Evolutionary conservation across 352 stramenopile genomes (phyloP).

Genomic region (Phytopythium oedochilum): DNA sequence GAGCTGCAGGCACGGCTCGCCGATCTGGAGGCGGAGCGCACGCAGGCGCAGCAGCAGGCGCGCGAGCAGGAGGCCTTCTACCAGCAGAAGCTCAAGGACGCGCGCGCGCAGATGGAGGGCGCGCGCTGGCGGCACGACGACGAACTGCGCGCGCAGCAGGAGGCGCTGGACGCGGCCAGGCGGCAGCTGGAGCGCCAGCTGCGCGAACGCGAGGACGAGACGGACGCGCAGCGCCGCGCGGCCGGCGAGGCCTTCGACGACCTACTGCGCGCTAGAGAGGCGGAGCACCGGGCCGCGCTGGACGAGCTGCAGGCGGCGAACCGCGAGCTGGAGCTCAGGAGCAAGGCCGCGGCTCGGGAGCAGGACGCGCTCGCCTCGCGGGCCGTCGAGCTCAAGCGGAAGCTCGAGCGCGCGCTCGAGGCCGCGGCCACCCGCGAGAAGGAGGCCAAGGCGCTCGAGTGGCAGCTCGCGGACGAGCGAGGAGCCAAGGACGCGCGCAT

Average conservation of each 20-base stretch:
- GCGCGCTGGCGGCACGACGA: slow-evolving; percentile 77
- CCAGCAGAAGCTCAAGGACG: slow-evolving; percentile 77
- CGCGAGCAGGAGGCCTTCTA: slow-evolving; percentile 46
- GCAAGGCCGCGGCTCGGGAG: slow-evolving; percentile 41
- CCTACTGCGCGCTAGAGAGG: slow-evolving; percentile 58
- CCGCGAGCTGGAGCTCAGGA: slow-evolving; percentile 59
- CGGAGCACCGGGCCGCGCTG: slow-evolving; percentile 41
- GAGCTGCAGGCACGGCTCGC: slow-evolving; percentile 56
- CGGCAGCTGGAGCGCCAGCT: slow-evolving; percentile 47
- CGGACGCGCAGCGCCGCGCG: slow-evolving; percentile 69
- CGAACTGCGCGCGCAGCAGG: slow-evolving; percentile 49
- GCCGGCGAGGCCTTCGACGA: slow-evolving; percentile 75
- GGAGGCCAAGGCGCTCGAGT: slow-evolving; percentile 57
- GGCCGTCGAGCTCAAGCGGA: slow-evolving; percentile 49
- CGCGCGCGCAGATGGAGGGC: slow-evolving; percentile 62
- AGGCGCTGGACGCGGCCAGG: slow-evolving; percentile 53
- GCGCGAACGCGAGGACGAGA: slow-evolving; percentile 74
- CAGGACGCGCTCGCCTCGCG: slow-evolving; percentile 33
- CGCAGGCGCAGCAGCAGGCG: slow-evolving; percentile 31
- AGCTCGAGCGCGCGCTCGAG: slow-evolving; percentile 64
- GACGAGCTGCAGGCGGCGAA: slow-evolving; percentile 39
- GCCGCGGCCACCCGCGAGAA: slow-evolving; percentile 61
- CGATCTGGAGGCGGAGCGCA: slow-evolving; percentile 46
- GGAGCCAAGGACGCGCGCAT: slow-evolving; percentile 57
- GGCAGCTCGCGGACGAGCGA: slow-evolving; percentile 62